Evolutionary conservation across 108 stramenopile species (phyloP).

Genomic region (Bacterosira constricta): DNA sequence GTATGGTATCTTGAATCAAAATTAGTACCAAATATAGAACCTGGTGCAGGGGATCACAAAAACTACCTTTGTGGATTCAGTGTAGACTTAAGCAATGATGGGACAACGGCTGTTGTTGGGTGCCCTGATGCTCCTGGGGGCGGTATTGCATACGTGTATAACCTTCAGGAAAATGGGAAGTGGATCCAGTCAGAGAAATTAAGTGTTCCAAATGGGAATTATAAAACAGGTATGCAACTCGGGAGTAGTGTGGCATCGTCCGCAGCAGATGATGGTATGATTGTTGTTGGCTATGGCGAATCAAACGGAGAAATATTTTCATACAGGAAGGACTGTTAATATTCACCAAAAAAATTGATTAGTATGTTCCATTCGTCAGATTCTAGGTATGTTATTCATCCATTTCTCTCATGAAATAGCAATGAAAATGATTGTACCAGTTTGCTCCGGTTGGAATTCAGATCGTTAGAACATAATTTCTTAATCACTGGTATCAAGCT

Average conservation of each 20-base stretch:
- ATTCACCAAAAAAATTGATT: neutral
- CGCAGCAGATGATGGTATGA: conserved; percentile 12
- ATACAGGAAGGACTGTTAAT: conserved; percentile 31
- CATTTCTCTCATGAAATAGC: neutral
- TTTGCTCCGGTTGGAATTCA: neutral
- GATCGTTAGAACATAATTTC: too few relatives aligned
- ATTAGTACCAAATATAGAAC: conserved; percentile 16
- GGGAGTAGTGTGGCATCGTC: conserved; percentile 24
- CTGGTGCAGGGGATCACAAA: neutral
- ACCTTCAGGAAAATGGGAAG: conserved; percentile 6
- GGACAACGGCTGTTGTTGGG: conserved; percentile 28
- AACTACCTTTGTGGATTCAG: conserved; percentile 20
- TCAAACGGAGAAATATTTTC: conserved; percentile 29
- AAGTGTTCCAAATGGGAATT: conserved; percentile 7
- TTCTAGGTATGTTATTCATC: neutral
- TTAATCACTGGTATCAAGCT: too few relatives aligned
- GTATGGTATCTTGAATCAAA: conserved; percentile 36
- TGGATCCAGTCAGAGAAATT: conserved; percentile 27
- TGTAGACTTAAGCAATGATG: conserved; percentile 33
- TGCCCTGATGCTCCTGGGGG: conserved; percentile 21
- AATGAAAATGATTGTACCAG: neutral
- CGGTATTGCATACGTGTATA: conserved; percentile 28
- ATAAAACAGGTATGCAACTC: neutral
- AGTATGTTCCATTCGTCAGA: neutral
- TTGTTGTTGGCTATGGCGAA: conserved; percentile 17